Percentiles rank a stretch among this genome's conserved stretches.
phyloP scores from a whole-genome alignment of 2,329 filamentous ascomycete genomes.

The Colletotrichum phormii region DNA sequence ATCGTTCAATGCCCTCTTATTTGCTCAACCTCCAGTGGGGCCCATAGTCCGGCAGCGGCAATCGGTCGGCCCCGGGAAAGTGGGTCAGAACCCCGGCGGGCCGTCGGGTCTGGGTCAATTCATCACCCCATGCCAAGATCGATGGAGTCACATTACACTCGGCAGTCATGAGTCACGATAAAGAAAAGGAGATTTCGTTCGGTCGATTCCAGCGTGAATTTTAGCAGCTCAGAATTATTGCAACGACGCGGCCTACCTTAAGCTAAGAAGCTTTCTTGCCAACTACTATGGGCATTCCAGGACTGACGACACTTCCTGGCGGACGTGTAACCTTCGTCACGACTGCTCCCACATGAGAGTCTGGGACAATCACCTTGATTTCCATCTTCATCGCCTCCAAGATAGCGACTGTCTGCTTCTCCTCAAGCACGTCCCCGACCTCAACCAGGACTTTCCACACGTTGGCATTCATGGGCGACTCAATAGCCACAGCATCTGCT shows the following conservation, averaged over 20 bases:
- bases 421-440: slow-evolving; percentile 53
- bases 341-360: not conserved
- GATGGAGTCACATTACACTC: not conserved
- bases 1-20: too few species aligned
- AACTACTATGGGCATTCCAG: not conserved
- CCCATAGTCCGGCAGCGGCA: not conserved
- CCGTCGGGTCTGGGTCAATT: not conserved
- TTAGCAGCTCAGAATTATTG: not conserved
- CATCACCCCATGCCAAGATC: not conserved
- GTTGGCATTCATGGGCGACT: slow-evolving; percentile 60
- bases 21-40: not conserved
- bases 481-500: slow-evolving; percentile 45
- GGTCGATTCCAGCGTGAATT: not conserved
- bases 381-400: slow-evolving; percentile 71
- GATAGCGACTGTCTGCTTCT: slow-evolving; percentile 56
- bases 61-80: not conserved
- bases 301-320: slow-evolving; percentile 1
- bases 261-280: not conserved
- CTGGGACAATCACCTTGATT: slow-evolving; percentile 51
- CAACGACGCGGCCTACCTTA: too few species aligned
- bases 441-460: slow-evolving; percentile 64
- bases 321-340: not conserved
- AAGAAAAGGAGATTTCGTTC: not conserved
- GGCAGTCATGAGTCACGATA: not conserved
- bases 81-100: not conserved